A percentile compares a stretch with the other conserved stretches of the same genome.
phyloP scores from a whole-genome alignment of 495 filamentous ascomycete genomes.

The Xanthoparmelia taractica region DNA sequence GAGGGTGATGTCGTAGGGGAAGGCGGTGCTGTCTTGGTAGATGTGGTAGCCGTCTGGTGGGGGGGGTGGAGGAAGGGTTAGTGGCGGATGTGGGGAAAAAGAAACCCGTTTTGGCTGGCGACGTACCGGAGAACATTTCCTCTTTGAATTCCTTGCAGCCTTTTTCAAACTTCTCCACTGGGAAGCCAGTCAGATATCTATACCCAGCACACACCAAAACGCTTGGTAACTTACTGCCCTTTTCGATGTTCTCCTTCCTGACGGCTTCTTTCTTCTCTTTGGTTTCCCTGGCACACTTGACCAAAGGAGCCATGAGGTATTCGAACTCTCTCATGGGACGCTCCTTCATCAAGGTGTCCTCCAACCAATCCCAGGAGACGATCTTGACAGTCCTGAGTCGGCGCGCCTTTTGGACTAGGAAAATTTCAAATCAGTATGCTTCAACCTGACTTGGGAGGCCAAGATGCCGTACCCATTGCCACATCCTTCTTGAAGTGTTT shows the following conservation, averaged over 20 bases:
- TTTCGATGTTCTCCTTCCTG: conserved; percentile 27
- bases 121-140: conserved; percentile 21
- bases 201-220: neutral
- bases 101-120: neutral
- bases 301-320: conserved; percentile 41
- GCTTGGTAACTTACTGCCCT: conserved; percentile 30
- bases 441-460: no score
- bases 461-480: conserved; percentile 36
- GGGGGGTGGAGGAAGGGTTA: neutral
- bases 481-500: conserved; percentile 43
- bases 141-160: conserved; percentile 20
- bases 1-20: conserved; percentile 43
- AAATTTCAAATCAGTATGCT: neutral
- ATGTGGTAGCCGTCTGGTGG: conserved; percentile 43
- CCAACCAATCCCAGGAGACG: conserved; percentile 56
- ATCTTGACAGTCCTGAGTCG: conserved; percentile 39
- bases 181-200: neutral
- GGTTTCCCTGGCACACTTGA: conserved; percentile 23
- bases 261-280: conserved; percentile 27
- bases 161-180: conserved; percentile 24
- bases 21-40: conserved; percentile 40
- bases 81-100: no score
- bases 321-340: conserved; percentile 35
- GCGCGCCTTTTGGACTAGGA: conserved; percentile 39
- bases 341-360: conserved; percentile 40